Evolutionary conservation across 2,329 filamentous ascomycete genomes (phyloP).

Genomic region (Aspergillus sojae): DNA sequence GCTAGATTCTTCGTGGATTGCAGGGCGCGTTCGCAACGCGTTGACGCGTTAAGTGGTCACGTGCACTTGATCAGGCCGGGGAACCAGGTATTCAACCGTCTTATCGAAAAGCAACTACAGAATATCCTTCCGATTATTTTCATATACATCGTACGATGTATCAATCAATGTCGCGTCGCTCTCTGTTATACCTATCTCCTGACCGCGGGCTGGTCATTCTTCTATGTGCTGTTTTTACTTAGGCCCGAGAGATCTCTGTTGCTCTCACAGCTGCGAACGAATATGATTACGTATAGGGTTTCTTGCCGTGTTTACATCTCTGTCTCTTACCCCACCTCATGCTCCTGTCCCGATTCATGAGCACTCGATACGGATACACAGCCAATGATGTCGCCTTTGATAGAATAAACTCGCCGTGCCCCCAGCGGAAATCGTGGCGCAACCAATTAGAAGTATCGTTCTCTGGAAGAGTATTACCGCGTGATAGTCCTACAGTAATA

Average conservation of each 20-base stretch:
- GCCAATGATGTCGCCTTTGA: not conserved
- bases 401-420: not conserved
- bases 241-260: not conserved
- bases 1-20: conserved; percentile 17
- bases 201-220: not conserved
- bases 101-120: no score
- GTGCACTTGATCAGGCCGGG: not conserved
- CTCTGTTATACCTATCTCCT: not conserved
- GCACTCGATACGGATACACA: not conserved
- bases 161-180: not conserved
- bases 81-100: no score
- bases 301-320: not conserved
- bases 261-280: not conserved
- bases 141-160: not conserved
- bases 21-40: conserved; percentile 23
- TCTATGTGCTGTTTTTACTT: not conserved
- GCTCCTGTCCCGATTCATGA: not conserved
- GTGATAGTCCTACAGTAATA: not conserved
- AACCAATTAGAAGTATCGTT: not conserved
- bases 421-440: not conserved
- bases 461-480: not conserved
- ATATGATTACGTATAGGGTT: not conserved
- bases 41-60: conserved; percentile 35
- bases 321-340: not conserved
- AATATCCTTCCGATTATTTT: not conserved